A percentile compares a stretch with the other conserved stretches of the same genome.
phyloP scores from a whole-genome alignment of 176 grass and related monocot species.

The Oryza longistaminata region DNA sequence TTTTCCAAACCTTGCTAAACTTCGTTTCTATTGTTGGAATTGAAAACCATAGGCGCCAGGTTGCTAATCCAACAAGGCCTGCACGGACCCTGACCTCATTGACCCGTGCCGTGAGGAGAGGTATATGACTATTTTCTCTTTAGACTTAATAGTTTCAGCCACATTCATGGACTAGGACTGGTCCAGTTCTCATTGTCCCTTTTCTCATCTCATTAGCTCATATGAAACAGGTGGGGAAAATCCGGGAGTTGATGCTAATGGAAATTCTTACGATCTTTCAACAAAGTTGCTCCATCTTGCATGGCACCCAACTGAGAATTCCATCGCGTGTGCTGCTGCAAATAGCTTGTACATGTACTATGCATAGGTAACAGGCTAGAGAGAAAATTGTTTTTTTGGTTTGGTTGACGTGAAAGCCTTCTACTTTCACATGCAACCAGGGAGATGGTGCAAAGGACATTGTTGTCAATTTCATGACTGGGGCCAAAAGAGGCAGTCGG shows the following conservation, averaged over 20 bases:
- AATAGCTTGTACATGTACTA: conserved; percentile 99
- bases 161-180: not conserved
- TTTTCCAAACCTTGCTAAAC: conserved; percentile 19
- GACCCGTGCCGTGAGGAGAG: conserved; percentile 72
- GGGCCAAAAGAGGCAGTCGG: conserved; percentile 37
- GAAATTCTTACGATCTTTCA: conserved; percentile 63
- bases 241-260: conserved; percentile 55
- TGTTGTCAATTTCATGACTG: conserved; percentile 28
- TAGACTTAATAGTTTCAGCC: not conserved
- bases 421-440: conserved; percentile 40
- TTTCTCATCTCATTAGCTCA: conserved; percentile 18
- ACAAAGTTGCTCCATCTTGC: conserved; percentile 90
- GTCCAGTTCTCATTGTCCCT: not conserved
- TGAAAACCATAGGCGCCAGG: conserved; percentile 53
- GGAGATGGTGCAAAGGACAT: conserved; percentile 22
- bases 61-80: conserved; percentile 65
- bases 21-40: conserved; percentile 24
- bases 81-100: conserved; percentile 63
- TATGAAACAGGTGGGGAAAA: conserved; percentile 66
- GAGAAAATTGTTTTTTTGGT: conserved; percentile 37
- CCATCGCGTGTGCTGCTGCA: conserved; percentile 79
- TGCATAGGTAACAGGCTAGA: conserved; percentile 56
- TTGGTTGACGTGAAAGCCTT: conserved; percentile 34
- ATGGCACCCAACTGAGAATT: conserved; percentile 95
- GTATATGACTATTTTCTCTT: conserved; percentile 31